Conservation (phyloP, 371 early-diverging fungal species). For the Mucor ambiguus region DNA sequence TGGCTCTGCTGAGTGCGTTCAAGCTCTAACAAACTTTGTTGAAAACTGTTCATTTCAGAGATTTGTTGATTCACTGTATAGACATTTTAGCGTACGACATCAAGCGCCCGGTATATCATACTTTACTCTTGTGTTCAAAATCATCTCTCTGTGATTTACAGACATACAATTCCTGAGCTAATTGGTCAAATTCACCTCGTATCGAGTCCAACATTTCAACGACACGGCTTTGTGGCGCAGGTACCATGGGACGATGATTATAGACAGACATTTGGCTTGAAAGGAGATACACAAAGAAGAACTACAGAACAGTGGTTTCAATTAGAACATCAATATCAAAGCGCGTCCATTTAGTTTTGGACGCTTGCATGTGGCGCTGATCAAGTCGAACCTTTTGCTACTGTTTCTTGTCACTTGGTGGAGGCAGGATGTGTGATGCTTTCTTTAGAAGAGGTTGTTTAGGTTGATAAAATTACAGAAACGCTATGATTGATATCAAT, state of each 20-base stretch:
- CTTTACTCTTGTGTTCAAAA: constrained; percentile 86
- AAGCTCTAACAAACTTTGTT: constrained; percentile 79
- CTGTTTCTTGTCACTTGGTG: neutral
- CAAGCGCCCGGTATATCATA: neutral
- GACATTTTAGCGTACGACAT: neutral
- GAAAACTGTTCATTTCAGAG: constrained; percentile 79
- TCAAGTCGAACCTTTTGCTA: neutral
- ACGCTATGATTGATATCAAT: neutral
- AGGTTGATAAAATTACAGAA: constrained; percentile 3
- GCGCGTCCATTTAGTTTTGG: neutral
- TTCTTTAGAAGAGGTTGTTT: neutral
- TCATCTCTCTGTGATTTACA: constrained; percentile 87
- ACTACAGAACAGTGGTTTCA: neutral
- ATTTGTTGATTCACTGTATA: constrained; percentile 71
- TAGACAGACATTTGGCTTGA: constrained; percentile 60
- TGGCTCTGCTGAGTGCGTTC: constrained; percentile 79
- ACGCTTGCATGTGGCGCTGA: neutral
- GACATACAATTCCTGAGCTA: constrained; percentile 77
- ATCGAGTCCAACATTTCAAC: constrained; percentile 87
- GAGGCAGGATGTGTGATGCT: neutral
- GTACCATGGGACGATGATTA: constrained; percentile 88
- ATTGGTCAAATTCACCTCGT: constrained; percentile 80
- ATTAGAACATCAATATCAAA: neutral
- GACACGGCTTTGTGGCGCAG: constrained; percentile 70
- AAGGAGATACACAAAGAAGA: neutral